These are phyloP conservation scores for Handroanthus guayacan DNA, from an alignment of 257 asterid species.

Conservation along the genomic window DNA sequence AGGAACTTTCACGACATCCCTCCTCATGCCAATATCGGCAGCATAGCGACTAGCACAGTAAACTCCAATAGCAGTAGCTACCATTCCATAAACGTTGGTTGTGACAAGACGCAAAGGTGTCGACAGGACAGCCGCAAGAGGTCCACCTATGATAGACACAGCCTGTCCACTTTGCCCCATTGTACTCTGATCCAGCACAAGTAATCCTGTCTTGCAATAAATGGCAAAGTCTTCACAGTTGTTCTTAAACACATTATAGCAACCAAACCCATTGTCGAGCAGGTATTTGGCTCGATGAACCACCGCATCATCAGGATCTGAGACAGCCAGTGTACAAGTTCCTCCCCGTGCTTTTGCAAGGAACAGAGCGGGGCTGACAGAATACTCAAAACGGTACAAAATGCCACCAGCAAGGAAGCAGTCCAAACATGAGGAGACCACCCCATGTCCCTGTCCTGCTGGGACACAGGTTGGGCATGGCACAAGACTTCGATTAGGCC, in stretches of 20 bases:
- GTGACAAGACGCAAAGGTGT: constrained; percentile 79
- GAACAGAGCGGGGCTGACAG: constrained; percentile 78
- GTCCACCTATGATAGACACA: constrained; percentile 81
- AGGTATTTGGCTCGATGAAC: constrained; percentile 84
- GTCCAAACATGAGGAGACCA: constrained; percentile 74
- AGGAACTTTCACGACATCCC: constrained; percentile 68
- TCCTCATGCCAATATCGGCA: constrained; percentile 88
- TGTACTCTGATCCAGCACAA: constrained; percentile 68
- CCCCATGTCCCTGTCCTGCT: constrained; percentile 72
- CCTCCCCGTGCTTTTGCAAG: constrained; percentile 96
- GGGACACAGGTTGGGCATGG: constrained; percentile 79
- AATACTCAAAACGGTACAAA: constrained; percentile 82
- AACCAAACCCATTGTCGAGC: constrained; percentile 81
- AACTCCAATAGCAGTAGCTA: constrained; percentile 73
- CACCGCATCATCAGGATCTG: constrained; percentile 64
- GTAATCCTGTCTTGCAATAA: constrained; percentile 94
- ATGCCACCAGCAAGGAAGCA: constrained; percentile 96
- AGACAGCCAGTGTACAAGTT: constrained; percentile 82
- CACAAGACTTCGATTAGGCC: constrained; percentile 55
- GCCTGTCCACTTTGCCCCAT: constrained; percentile 98
- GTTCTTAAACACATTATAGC: constrained; percentile 84
- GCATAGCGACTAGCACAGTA: constrained; percentile 91
- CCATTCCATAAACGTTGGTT: constrained; percentile 76
- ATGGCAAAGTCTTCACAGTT: constrained; percentile 96
- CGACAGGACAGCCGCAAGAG: constrained; percentile 83